Percentiles rank a stretch among this genome's conserved stretches.
Conservation (phyloP, 2,329 filamentous ascomycete genomes). For the Aureobasidium sp. region DNA sequence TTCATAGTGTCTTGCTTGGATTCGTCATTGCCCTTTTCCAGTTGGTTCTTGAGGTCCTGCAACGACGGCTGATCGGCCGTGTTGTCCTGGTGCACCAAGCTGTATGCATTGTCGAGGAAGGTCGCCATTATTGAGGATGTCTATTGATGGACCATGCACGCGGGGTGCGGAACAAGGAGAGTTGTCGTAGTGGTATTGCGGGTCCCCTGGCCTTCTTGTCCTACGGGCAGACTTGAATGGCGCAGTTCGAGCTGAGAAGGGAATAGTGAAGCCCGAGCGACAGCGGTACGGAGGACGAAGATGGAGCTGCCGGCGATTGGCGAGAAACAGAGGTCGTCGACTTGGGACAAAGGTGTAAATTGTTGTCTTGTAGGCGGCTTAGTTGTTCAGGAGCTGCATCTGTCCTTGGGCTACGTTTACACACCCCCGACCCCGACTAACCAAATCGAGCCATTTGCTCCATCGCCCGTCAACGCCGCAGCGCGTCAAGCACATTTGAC, state of each 20-base stretch:
- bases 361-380: not conserved
- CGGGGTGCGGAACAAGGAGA: not conserved
- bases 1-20: slow-evolving; percentile 57
- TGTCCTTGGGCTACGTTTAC: slow-evolving; percentile 3
- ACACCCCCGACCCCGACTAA: not conserved
- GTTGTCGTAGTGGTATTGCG: not conserved
- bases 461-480: slow-evolving; percentile 1
- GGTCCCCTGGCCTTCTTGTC: slow-evolving; percentile 7
- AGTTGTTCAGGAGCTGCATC: slow-evolving; percentile 5
- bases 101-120: slow-evolving; percentile 92
- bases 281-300: not conserved
- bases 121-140: slow-evolving; percentile 66
- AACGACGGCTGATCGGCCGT: slow-evolving; percentile 82
- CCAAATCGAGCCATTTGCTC: slow-evolving; percentile 7
- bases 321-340: not conserved
- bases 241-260: not conserved
- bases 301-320: not conserved
- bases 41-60: slow-evolving; percentile 73
- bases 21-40: slow-evolving; percentile 35
- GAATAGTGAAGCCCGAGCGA: not conserved
- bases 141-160: slow-evolving; percentile 7
- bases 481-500: not conserved
- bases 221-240: not conserved
- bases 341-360: not conserved
- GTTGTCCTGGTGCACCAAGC: slow-evolving; percentile 96